Evolutionary conservation across 306 rosid genomes (phyloP), one percentile per base, ranked within the genome.

Genomic region (Mimosa pudica): DNA sequence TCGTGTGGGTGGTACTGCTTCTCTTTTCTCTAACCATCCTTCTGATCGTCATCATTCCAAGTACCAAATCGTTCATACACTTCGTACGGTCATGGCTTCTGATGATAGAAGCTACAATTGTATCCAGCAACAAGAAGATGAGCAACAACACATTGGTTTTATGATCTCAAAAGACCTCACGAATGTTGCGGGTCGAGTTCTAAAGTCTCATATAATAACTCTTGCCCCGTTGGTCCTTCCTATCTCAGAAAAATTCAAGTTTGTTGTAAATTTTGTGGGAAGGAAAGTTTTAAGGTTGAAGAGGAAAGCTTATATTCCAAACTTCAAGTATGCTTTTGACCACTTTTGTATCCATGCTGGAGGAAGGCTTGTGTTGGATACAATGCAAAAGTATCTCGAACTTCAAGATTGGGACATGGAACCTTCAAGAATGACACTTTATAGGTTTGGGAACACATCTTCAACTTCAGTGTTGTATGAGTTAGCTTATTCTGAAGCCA

Each of bases 1-100:
- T 55, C 82, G 85, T 11, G 42, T 64, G 17, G 85, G 80, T 44
- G 82, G 79, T 1, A 51, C 82, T 17, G 85, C 79, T 55, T 33
- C 68, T 3, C 36, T 82, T 14, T 79, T 77, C 51, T 82, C 85
- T 2, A 82, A 65, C 68, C 38, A 30, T 55, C 32, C 79, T 0
- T 64, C 64, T 0, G 79, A 77, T 45, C 62, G 13, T 7, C 0
- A 2, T 2, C 78, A 49, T 47, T 73, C 86, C 4, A 82, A 82
- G 24, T 82, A 78, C 6, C 82, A 57, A 4, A 70, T 82, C 33
- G 73, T 44, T 8, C 80, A 78, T 58, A 82, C 17, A 12, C 58
- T 78, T 8, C 57, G 82, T 2, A 77, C 82, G 10, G 47, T 45
- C 16, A 66, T 46, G 42, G 82, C 76, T 46, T 74, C 76, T 8